Base-by-base conservation (phyloP, 257 asterid species). In the Dorcoceras hygrometricum region DNA sequence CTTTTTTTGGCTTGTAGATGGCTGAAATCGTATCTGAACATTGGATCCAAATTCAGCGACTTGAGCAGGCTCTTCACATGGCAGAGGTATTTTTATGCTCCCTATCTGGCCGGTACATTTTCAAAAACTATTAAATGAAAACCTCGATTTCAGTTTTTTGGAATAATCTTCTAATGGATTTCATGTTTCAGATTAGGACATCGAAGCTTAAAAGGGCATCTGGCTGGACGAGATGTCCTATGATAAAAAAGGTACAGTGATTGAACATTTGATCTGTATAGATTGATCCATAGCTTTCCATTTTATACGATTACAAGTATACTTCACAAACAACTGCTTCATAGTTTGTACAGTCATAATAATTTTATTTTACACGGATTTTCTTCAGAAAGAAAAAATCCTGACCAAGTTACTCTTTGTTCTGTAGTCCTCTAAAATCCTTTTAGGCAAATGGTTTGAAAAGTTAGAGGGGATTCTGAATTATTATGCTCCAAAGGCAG, bases 11-110 rank as follows among this genome's bases (percentile, higher is more conserved):
- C 39, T 20, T 64, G 48, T 80, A 92, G 98, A 71, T 71, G 76
- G 78, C 73, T 75, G 86, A 77, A 24, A 82, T 92, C 71, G 90
- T 89, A 63, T 65, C 88, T 29, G 97, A 92, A 73, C 92, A 87
- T 75, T 92, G 98, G 98, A 89, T 80, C 69, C 98, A 92, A 80
- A 82, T 89, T 71, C 95, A 80, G 84, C 93, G 80, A 75, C 93
- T 87, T 58, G 98, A 92, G 78, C 98, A 91, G 79, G 97, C 97
- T 73, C 87, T 86, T 78, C 86, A 87, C 87, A 82, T 84, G 81
- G 88, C 89, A 29, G 80, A 87, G 91, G 98, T 92, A 62, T 63
- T 14, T 69, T 36, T 29, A 23, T 29, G 66, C 67, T 54, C 48
- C 36, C 64, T 50, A 56, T 62, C 61, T 72, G 54, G 62, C 75